These are phyloP conservation scores for Sphagnum fallax DNA, from an alignment of 228 moss, liverwort and hornwort species.

Conservation along the genomic window DNA sequence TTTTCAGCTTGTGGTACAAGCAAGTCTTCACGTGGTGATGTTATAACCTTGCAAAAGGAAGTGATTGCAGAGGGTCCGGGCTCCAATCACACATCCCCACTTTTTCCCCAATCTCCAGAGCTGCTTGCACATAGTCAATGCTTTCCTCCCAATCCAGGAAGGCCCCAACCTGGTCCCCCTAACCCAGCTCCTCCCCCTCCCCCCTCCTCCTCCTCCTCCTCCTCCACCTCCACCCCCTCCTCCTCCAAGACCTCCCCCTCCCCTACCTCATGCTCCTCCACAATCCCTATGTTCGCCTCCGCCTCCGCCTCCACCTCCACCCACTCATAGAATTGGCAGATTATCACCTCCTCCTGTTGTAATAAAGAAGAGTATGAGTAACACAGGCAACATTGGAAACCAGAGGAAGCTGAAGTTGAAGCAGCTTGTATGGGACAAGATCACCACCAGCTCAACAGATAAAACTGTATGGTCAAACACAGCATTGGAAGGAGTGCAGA, in stretches of 20 bases:
- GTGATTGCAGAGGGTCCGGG: no score
- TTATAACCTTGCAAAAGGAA: no score
- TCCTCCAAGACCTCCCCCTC: slow-evolving; percentile 4
- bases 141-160: neutral
- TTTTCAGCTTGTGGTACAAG: neutral
- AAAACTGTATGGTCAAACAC: slow-evolving; percentile 82
- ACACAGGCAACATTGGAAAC: neutral
- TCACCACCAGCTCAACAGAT: slow-evolving; percentile 40
- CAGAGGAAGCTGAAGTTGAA: slow-evolving; percentile 61
- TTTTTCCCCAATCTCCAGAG: neutral
- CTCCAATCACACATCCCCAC: no score
- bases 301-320: neutral
- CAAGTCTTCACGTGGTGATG: neutral
- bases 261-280: slow-evolving; percentile 8
- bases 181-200: neutral
- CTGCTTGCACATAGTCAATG: neutral
- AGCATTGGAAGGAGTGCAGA: slow-evolving; percentile 52
- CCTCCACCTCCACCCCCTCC: slow-evolving; percentile 4
- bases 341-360: slow-evolving; percentile 1
- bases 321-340: neutral
- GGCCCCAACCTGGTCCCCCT: neutral
- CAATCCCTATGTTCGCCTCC: neutral
- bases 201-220: slow-evolving; percentile 6
- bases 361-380: neutral
- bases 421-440: slow-evolving; percentile 89